Percentiles rank a stretch among this genome's conserved stretches.
Evolutionary conservation across 148 eudicot species (phyloP).

Genomic region (Silene conica): DNA sequence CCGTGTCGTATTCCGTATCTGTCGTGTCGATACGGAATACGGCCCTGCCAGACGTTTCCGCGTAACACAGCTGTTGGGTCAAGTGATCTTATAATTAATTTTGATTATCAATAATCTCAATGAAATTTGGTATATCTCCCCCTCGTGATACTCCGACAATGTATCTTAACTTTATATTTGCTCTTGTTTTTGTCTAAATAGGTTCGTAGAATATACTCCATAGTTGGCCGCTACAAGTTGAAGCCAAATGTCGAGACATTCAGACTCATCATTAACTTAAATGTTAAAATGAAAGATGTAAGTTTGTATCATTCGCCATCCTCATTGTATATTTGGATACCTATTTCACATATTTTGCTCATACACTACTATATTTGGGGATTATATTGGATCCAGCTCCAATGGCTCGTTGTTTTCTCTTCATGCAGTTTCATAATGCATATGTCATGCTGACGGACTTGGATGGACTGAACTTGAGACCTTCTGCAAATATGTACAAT

Average conservation of each 20-base stretch:
- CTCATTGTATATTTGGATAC: not conserved
- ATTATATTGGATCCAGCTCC: not conserved
- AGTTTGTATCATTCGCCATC: constrained; percentile 30
- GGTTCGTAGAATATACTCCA: constrained; percentile 69
- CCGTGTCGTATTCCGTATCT: no score
- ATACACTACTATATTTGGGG: not conserved
- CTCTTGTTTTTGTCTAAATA: constrained; percentile 24
- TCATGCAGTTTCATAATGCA: constrained; percentile 68
- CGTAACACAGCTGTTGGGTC: constrained; percentile 3
- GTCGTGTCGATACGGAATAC: no score
- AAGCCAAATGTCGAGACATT: constrained; percentile 56
- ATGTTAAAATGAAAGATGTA: constrained; percentile 85
- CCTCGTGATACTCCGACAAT: not conserved
- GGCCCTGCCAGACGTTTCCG: no score
- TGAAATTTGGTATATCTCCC: not conserved
- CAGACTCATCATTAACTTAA: constrained; percentile 64
- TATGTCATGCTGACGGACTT: constrained; percentile 56
- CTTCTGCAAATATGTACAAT: constrained; percentile 67
- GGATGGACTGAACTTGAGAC: constrained; percentile 34
- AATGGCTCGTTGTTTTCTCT: constrained; percentile 11
- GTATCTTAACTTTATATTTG: constrained; percentile 13
- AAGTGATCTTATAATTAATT: not conserved
- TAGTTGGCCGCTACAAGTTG: constrained; percentile 41
- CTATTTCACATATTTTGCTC: constrained; percentile 1
- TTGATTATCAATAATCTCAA: not conserved